Evolutionary conservation across 192 early-diverging fungal species (phyloP), one percentile per base, ranked within the genome.

Genomic region (Hyaloraphidium curvatum): DNA sequence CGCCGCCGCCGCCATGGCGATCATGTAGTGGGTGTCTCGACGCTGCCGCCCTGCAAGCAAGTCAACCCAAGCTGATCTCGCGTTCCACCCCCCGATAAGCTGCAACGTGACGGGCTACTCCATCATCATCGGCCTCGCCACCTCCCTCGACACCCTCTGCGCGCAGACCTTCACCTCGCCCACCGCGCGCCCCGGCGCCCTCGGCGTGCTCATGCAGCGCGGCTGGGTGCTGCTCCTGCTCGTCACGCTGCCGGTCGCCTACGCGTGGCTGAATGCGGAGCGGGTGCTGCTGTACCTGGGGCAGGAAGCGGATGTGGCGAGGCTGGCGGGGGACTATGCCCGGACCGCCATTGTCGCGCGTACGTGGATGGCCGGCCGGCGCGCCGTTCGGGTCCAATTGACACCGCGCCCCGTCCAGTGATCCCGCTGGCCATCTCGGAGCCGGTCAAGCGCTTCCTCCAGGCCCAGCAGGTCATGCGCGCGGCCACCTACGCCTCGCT

Each of bases 71-170:
- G n/a, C n/a, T n/a, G n/a, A n/a, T n/a, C n/a, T n/a, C n/a, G n/a
- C n/a, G n/a, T n/a, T n/a, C n/a, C n/a, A n/a, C n/a, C n/a, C 43
- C 11, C 9, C 43, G 7, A 48, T 25, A 48, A 22, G 9, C 25
- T 48, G 43, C 43, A 48, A 48, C 23, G 43, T 48, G 7, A 48
- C 43, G 23, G 43, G 43, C 14, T 22, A 25, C 43, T 48, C 43
- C 7, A 25, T 48, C 7, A 9, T 48, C 17, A 48, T 48, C 19
- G 43, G 43, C 7, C 17, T 25, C 14, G 43, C 43, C 43, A 22
- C 43, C 23, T 9, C 17, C 43, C 43, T 48, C 23, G 43, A 48
- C 23, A 48, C 43, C 7, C 43, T 48, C 7, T 48, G 43, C 43
- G 5, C 43, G 7, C 43, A 48, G 23, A 22, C 17, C 23, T 48